Percentiles rank a stretch among this genome's conserved stretches.
Conservation (phyloP, 371 early-diverging fungal species). For the Mucor irregularis region DNA sequence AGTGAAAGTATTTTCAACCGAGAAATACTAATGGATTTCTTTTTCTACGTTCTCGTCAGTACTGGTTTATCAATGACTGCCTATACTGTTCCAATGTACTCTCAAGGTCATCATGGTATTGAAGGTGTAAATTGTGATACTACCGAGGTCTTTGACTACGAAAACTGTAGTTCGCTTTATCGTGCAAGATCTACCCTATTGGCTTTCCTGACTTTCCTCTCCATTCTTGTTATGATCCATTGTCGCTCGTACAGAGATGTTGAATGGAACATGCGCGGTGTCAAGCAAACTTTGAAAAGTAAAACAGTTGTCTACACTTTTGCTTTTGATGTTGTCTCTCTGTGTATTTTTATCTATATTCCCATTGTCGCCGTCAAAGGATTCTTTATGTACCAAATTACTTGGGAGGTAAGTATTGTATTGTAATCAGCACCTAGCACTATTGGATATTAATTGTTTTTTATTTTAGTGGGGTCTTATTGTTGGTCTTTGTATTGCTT, state of each 20-base stretch:
- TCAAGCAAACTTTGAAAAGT: conserved; percentile 46
- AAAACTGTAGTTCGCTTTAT: conserved; percentile 63
- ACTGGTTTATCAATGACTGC: conserved; percentile 57
- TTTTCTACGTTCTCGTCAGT: too few relatives aligned
- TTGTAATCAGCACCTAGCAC: too few relatives aligned
- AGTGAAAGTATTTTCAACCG: conserved; percentile 62
- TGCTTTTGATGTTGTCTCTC: conserved; percentile 44
- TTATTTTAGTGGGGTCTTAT: conserved; percentile 77
- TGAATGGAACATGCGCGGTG: conserved; percentile 50
- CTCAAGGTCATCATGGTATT: conserved; percentile 48
- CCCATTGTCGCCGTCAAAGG: conserved; percentile 63
- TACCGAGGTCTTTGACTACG: too few relatives aligned
- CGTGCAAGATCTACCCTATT: conserved; percentile 66
- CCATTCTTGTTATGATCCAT: conserved; percentile 66
- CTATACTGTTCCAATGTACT: conserved; percentile 60
- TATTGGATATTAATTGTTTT: too few relatives aligned
- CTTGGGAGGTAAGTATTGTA: too few relatives aligned
- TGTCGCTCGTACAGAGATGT: conserved; percentile 63
- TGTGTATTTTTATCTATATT: conserved; percentile 66
- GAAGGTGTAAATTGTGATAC: conserved; percentile 65
- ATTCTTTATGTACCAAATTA: conserved; percentile 62
- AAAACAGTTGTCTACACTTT: conserved; percentile 51
- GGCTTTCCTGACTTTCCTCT: conserved; percentile 52
- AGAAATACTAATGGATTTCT: conserved; percentile 41
- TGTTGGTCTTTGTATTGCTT: conserved; percentile 46